Base-by-base conservation (phyloP, 306 rosid genomes). In the Castanea mollissima region DNA sequence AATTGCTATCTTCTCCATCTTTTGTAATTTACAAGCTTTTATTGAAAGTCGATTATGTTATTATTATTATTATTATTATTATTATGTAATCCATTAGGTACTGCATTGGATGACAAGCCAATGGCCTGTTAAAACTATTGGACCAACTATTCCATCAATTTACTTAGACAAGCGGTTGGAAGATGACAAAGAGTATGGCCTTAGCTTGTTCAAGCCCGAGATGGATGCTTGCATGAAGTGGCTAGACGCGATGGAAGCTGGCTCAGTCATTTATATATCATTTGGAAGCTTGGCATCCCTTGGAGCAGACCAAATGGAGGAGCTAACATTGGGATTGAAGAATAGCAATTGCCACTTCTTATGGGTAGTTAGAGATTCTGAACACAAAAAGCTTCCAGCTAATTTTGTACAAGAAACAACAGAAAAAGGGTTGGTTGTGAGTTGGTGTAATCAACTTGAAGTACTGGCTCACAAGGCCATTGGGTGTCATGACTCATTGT, bases 141-240 rank as follows among this genome's bases (percentile, higher is more conserved):
- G 74, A 52, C 74, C 80, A 49, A 77, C 74, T 7, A 11, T 76
- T 18, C 80, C 74, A 76, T 76, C 79, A 44, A 67, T 55, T 2
- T 76, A 62, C 72, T 76, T 76, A 49, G 79, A 76, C 79, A 46
- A 32, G 20, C 29, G 80, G 19, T 5, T 76, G 35, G 54, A 76
- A 29, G 7, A 76, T 10, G 74, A 76, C 73, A 76, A 55, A 14
- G 11, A 68, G 64, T 77, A 77, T 55, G 80, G 80, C 14, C 27
- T 77, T 4, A 77, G 67, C 35, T 52, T 77, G 18, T 77, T 67
- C 16, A 46, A 77, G 3, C 75, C 74, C 23, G 54, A 77, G 16
- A 8, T 23, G 5, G 74, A 77, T 14, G 52, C 65, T 14, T 34
- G 35, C 73, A 35, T 77, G 32, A 31, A 67, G 41, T 77, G 80